Conservation (phyloP, 805 yeast genomes). For the Pichia rugopelliculosa region DNA sequence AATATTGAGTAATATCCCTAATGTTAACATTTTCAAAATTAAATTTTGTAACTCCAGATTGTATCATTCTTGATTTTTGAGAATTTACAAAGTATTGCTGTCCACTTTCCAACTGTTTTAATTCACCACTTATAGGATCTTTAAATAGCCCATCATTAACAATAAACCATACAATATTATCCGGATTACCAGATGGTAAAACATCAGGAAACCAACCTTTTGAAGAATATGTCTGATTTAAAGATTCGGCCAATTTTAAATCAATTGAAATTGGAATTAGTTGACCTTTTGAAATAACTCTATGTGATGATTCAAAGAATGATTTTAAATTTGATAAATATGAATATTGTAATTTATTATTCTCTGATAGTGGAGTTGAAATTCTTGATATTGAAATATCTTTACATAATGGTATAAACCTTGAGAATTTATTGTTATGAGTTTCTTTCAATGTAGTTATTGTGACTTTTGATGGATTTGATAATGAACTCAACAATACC, state of each 20-base stretch:
- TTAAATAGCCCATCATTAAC: conserved; percentile 46
- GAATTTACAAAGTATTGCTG: conserved; percentile 59
- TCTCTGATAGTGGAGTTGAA: conserved; percentile 63
- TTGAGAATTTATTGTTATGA: conserved; percentile 11
- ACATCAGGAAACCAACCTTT: conserved; percentile 26
- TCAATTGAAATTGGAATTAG: conserved; percentile 74
- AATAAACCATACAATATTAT: conserved; percentile 80
- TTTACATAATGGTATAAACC: conserved; percentile 42
- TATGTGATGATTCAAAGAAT: conserved; percentile 48
- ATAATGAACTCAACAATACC: conserved; percentile 37
- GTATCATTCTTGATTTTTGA: conserved; percentile 57
- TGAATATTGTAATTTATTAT: conserved; percentile 51
- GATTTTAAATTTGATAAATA: conserved; percentile 54
- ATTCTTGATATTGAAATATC: conserved; percentile 61
- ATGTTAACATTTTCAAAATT: conserved; percentile 4
- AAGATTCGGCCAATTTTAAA: conserved; percentile 50
- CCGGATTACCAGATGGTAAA: conserved; percentile 56
- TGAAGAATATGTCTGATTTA: conserved; percentile 33
- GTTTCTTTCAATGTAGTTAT: not conserved
- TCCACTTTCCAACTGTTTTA: conserved; percentile 15
- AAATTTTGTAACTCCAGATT: conserved; percentile 42
- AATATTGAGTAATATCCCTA: not conserved
- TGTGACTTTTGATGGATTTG: conserved; percentile 23
- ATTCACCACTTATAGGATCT: conserved; percentile 13
- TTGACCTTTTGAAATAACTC: conserved; percentile 61